These are phyloP conservation scores for Hypoxylon subgilvum DNA, from an alignment of 495 filamentous ascomycete genomes.

Conservation along the genomic window DNA sequence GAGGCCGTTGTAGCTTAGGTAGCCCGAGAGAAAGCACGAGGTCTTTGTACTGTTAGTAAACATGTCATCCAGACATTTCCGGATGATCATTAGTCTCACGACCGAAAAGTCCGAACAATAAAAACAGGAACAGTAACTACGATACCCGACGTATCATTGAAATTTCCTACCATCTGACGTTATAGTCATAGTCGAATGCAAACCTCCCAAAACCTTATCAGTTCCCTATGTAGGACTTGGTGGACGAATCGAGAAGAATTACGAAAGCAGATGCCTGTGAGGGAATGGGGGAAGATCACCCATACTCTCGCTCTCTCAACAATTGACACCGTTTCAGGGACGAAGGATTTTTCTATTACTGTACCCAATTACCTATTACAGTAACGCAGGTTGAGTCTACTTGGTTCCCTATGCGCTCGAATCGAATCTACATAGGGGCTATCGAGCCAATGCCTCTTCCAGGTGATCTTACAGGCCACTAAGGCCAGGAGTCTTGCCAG, in stretches of 20 bases:
- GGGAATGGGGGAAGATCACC: conserved; percentile 1
- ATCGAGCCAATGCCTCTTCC: no score
- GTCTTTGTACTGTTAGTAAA: conserved; percentile 5
- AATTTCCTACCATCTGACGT: conserved; percentile 6
- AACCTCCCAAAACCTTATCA: conserved; percentile 26
- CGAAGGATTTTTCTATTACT: conserved; percentile 30
- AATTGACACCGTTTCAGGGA: conserved; percentile 24
- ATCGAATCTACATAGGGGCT: background rate
- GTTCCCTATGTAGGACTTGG: conserved; percentile 10
- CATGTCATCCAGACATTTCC: background rate
- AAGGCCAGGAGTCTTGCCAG: no score
- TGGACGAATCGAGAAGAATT: conserved; percentile 12
- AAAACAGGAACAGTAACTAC: background rate
- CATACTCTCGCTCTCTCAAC: conserved; percentile 27
- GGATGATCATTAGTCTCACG: conserved; percentile 15
- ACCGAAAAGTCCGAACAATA: conserved; percentile 31
- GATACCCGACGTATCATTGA: background rate
- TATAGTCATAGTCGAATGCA: conserved; percentile 11
- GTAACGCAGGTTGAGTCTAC: conserved; percentile 17
- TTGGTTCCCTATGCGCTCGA: conserved; percentile 1
- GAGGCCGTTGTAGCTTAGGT: background rate
- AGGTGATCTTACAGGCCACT: background rate
- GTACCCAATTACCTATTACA: conserved; percentile 29
- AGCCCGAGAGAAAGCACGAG: no score
- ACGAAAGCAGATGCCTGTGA: conserved; percentile 2